These are phyloP conservation scores for Vinca minor DNA, from an alignment of 257 asterid species.

Conservation along the genomic window DNA sequence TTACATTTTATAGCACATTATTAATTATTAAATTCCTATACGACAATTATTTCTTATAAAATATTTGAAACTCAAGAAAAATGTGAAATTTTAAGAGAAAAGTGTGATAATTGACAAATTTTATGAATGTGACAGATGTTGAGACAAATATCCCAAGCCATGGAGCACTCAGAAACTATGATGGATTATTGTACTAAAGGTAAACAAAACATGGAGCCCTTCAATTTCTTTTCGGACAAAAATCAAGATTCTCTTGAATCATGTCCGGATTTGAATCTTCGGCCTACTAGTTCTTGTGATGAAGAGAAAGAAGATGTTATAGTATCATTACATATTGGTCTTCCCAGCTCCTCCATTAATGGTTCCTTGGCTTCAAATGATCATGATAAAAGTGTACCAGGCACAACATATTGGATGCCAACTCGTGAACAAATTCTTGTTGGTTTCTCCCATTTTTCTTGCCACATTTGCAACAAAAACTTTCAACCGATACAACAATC, in stretches of 20 bases:
- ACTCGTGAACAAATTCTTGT: slow-evolving; percentile 51
- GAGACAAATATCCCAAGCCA: too few species aligned
- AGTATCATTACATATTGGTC: slow-evolving; percentile 47
- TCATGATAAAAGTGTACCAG: not conserved
- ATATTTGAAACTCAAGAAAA: too few species aligned
- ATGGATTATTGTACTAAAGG: slow-evolving; percentile 10
- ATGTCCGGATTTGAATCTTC: slow-evolving; percentile 3
- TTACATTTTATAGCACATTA: too few species aligned
- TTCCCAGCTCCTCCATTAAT: slow-evolving; percentile 29
- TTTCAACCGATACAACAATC: slow-evolving; percentile 76
- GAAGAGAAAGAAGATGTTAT: slow-evolving; percentile 27
- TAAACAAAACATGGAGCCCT: slow-evolving; percentile 25
- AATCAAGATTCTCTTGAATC: slow-evolving; percentile 5
- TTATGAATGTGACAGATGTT: too few species aligned
- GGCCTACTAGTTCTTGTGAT: not conserved
- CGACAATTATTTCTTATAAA: too few species aligned
- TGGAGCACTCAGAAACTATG: too few species aligned
- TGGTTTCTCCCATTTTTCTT: slow-evolving; percentile 66
- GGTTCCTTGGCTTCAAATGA: slow-evolving; percentile 3
- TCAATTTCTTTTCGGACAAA: slow-evolving; percentile 44
- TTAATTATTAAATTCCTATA: too few species aligned
- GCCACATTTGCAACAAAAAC: slow-evolving; percentile 64
- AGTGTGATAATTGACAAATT: too few species aligned
- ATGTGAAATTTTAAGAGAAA: too few species aligned
- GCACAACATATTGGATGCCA: slow-evolving; percentile 54